Evolutionary conservation across 1,139 yeast species (phyloP).

Genomic region (Candida anutae): DNA sequence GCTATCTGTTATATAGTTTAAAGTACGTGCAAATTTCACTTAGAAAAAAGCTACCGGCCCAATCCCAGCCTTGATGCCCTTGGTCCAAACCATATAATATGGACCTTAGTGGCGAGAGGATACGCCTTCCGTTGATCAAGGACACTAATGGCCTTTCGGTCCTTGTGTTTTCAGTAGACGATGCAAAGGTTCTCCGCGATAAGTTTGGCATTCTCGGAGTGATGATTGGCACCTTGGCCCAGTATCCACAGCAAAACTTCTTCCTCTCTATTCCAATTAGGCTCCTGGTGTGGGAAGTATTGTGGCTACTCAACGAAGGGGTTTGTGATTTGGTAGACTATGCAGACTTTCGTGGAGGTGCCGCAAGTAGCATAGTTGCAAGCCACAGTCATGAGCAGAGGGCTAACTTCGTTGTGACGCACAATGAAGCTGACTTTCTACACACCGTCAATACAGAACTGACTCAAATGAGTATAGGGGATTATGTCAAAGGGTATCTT

Average conservation of each 20-base stretch:
- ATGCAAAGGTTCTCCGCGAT: constrained; percentile 46
- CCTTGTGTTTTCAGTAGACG: constrained; percentile 41
- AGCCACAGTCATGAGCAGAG: neutral
- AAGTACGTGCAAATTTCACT: too few relatives aligned
- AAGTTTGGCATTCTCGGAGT: constrained; percentile 57
- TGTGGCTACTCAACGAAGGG: constrained; percentile 49
- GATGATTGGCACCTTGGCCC: constrained; percentile 72
- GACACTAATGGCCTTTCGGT: constrained; percentile 21
- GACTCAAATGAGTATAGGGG: neutral
- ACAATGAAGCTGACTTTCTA: neutral
- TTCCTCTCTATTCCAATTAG: constrained; percentile 79
- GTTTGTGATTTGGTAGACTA: constrained; percentile 30
- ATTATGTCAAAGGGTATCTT: neutral
- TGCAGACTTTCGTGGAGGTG: constrained; percentile 1
- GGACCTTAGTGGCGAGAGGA: too few relatives aligned
- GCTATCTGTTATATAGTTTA: too few relatives aligned
- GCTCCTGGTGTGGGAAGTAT: constrained; percentile 63
- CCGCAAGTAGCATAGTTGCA: neutral
- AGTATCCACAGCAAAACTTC: constrained; percentile 86
- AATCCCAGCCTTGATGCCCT: too few relatives aligned
- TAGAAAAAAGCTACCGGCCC: too few relatives aligned
- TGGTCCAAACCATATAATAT: too few relatives aligned
- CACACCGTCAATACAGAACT: constrained; percentile 2
- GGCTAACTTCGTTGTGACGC: constrained; percentile 4
- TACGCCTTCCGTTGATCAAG: constrained; percentile 11